A percentile compares a stretch with the other conserved stretches of the same genome.
Evolutionary conservation across 2,329 filamentous ascomycete genomes (phyloP).

Genomic region (Penicillium nordicum): DNA sequence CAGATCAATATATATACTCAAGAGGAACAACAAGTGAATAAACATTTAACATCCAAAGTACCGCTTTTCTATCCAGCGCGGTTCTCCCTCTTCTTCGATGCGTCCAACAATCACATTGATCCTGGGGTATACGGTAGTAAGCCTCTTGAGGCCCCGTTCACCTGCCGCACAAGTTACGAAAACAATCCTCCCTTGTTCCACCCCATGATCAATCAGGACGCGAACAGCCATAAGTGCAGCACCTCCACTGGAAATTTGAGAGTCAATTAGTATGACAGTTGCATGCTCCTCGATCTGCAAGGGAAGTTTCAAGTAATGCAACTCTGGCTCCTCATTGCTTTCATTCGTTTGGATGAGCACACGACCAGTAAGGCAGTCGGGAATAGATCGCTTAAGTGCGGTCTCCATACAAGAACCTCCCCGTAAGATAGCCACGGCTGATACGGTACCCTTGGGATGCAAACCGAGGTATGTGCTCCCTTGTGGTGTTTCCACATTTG

Average conservation of each 20-base stretch:
- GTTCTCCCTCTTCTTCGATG: constrained; percentile 75
- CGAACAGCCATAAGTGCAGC: constrained; percentile 88
- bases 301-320: constrained; percentile 83
- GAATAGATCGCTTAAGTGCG: constrained; percentile 82
- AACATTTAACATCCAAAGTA: constrained; percentile 75
- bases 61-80: constrained; percentile 82
- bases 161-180: constrained; percentile 92
- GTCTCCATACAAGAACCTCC: constrained; percentile 86
- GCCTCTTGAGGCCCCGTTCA: constrained; percentile 73
- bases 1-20: constrained; percentile 3
- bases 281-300: constrained; percentile 69
- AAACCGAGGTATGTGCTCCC: constrained; percentile 69
- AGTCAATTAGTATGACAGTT: constrained; percentile 80
- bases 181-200: constrained; percentile 77
- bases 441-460: constrained; percentile 67
- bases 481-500: constrained; percentile 66
- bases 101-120: constrained; percentile 83
- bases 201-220: constrained; percentile 91
- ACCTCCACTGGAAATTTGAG: constrained; percentile 91
- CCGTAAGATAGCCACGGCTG: constrained; percentile 82
- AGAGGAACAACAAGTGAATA: neutral
- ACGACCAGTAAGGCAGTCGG: constrained; percentile 85
- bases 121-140: constrained; percentile 84
- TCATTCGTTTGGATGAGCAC: constrained; percentile 87
- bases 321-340: constrained; percentile 81